Evolutionary conservation across 2,329 filamentous ascomycete genomes (phyloP), one percentile per base, ranked within the genome.

Genomic region (Tolypocladium pustulatum): DNA sequence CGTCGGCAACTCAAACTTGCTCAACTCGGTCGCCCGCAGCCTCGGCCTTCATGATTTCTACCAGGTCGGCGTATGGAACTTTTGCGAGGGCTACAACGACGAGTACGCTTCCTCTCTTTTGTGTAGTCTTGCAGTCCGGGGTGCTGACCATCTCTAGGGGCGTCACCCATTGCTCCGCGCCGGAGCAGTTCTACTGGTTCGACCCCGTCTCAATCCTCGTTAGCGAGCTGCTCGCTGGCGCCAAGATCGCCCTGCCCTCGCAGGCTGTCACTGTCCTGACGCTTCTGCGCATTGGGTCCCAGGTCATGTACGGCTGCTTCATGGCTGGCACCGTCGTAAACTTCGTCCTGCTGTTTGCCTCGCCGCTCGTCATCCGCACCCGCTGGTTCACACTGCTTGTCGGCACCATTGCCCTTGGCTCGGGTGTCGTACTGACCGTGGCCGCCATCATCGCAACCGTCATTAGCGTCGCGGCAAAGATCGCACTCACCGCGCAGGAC

Each of bases 31-130:
- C 64, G 91, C 91, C 4, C 86, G 90, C 56, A 90, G 88, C 27
- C 78, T 97, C 57, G 93, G 92, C 36, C 80, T 97, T 55, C 91
- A 96, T 71, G 93, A 97, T 73, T 97, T 96, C 74, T 97, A 97
- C 73, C 89, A 91, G 67, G 89, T 96, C 34, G 92, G 92, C 7
- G 75, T 97, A 46, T 97, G 93, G 93, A 88, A 86, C 60, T 96
- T 88, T 72, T 97, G 93, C 73, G 90, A 96, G 71, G 92, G 92
- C 25, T 95, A 92, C 72, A 77, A 83, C 58, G 80, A 82, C 65
- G 78, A 87, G 73, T 82, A 69, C 58, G 78, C 70, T 20, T 7
- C 27, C 30, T 15, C 27, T 30, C 57, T 4, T n/a, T 56, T 32
- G 32, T 34, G 56, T 25, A 8, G n/a, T 32, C 40, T n/a, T 22